Evolutionary conservation across 2,329 filamentous ascomycete genomes (phyloP).

Genomic region (Ceratocystis diversiconidia): DNA sequence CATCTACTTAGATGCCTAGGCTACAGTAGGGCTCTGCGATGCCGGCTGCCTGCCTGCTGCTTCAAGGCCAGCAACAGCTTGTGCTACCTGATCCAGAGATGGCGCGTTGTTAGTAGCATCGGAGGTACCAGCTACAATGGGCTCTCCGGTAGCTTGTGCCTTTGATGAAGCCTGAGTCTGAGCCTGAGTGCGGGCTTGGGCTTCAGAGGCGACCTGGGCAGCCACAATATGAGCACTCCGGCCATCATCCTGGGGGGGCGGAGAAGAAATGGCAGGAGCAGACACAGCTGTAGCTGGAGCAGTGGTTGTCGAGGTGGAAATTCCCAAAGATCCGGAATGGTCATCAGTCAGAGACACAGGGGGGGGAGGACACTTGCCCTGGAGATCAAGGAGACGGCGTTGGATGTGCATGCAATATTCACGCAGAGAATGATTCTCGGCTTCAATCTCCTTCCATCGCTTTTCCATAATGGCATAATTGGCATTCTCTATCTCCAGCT

Average conservation of each 20-base stretch:
- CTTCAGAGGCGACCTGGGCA: background rate
- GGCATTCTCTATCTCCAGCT: constrained; percentile 84
- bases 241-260: background rate
- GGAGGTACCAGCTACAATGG: constrained; percentile 4
- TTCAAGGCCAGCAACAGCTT: constrained; percentile 33
- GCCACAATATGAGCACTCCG: background rate
- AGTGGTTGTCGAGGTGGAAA: background rate
- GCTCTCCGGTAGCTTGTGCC: constrained; percentile 31
- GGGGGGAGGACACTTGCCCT: constrained; percentile 71
- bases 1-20: background rate
- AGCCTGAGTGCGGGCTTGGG: constrained; percentile 9
- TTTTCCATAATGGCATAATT: constrained; percentile 64
- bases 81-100: constrained; percentile 36
- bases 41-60: constrained; percentile 26
- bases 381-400: constrained; percentile 66
- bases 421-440: constrained; percentile 78
- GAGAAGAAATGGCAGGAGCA: background rate
- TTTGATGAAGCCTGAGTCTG: constrained; percentile 28
- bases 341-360: constrained; percentile 31
- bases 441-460: constrained; percentile 64
- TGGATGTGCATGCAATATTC: constrained; percentile 91
- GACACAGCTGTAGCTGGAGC: background rate
- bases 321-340: constrained; percentile 3
- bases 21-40: constrained; percentile 1
- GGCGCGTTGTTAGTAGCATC: constrained; percentile 25